Evolutionary conservation across 345 rosid genomes (phyloP).

Genomic region (Bruguiera parviflora): DNA sequence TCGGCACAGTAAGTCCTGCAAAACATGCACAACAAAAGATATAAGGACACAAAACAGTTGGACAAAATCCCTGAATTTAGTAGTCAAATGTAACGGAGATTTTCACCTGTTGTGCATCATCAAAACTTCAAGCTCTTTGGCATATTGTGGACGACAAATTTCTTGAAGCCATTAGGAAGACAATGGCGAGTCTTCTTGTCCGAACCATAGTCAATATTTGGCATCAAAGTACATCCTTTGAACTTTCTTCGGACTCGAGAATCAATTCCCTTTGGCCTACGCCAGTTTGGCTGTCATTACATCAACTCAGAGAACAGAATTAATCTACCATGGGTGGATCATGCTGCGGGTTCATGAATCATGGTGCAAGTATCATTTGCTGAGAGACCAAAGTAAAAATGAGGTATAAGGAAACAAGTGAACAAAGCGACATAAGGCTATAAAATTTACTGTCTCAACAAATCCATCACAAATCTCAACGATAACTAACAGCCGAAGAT

Average conservation of each 20-base stretch:
- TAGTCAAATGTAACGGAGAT: constrained; percentile 16
- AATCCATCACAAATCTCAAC: too few species aligned
- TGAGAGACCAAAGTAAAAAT: too few species aligned
- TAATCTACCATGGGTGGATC: background rate
- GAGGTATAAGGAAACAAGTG: too few species aligned
- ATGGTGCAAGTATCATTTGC: background rate
- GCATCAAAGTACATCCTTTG: constrained; percentile 77
- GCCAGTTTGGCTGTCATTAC: constrained; percentile 57
- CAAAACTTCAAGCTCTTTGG: constrained; percentile 61
- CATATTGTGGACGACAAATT: constrained; percentile 71
- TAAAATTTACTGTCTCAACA: too few species aligned
- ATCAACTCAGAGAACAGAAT: background rate
- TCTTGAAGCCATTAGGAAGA: constrained; percentile 86
- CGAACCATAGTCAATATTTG: constrained; percentile 74
- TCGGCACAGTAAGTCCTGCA: constrained; percentile 77
- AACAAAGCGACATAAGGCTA: too few species aligned
- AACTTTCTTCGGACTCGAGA: constrained; percentile 82
- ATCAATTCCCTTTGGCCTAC: constrained; percentile 86
- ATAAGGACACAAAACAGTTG: background rate
- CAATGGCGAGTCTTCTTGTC: constrained; percentile 81
- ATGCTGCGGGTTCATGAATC: too few species aligned
- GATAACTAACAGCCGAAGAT: too few species aligned
- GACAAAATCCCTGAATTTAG: too few species aligned
- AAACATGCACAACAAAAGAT: background rate
- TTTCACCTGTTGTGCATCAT: constrained; percentile 81